Percentiles rank a stretch among this genome's conserved stretches.
phyloP scores from a whole-genome alignment of 1,284 basidiomycete genomes.

The Malassezia caprae region DNA sequence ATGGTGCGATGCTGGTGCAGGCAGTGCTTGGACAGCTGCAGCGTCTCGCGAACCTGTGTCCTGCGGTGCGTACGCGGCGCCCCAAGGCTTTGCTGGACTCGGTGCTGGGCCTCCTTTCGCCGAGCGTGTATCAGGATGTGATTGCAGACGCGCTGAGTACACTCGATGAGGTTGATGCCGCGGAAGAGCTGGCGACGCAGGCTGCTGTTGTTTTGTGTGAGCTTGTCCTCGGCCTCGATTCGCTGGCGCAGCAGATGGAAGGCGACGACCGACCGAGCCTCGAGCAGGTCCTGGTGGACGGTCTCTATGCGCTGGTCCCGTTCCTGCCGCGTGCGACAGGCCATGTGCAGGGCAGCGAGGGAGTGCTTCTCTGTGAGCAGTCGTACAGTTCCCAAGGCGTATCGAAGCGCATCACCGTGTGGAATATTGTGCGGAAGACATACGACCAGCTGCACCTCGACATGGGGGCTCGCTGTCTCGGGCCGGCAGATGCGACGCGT shows the following conservation, averaged over 20 bases:
- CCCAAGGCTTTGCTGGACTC: constrained; percentile 5
- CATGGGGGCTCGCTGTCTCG: constrained; percentile 2
- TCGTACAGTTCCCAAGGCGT: not conserved
- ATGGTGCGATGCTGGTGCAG: constrained; percentile 9
- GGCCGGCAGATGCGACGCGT: not conserved
- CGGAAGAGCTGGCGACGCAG: constrained; percentile 16
- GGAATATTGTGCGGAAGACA: constrained; percentile 18
- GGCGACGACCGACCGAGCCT: not conserved
- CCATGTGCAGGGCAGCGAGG: not conserved
- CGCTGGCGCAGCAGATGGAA: not conserved
- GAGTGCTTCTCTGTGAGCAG: not conserved
- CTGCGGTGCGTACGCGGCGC: constrained; percentile 2
- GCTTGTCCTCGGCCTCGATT: not conserved
- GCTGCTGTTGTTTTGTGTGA: constrained; percentile 12
- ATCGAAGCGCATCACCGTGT: constrained; percentile 12
- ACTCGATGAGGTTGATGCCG: not conserved
- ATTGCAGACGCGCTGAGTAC: not conserved
- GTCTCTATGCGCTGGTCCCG: not conserved
- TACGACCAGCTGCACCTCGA: constrained; percentile 8
- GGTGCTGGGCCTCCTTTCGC: constrained; percentile 5
- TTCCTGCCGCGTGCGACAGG: constrained; percentile 5
- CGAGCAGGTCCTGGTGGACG: constrained; percentile 2
- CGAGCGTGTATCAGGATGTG: constrained; percentile 2
- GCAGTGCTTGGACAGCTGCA: constrained; percentile 12
- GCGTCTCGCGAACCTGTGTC: constrained; percentile 7